Base-by-base conservation (phyloP, 2,329 filamentous ascomycete species). In the Calycina herbarum region DNA sequence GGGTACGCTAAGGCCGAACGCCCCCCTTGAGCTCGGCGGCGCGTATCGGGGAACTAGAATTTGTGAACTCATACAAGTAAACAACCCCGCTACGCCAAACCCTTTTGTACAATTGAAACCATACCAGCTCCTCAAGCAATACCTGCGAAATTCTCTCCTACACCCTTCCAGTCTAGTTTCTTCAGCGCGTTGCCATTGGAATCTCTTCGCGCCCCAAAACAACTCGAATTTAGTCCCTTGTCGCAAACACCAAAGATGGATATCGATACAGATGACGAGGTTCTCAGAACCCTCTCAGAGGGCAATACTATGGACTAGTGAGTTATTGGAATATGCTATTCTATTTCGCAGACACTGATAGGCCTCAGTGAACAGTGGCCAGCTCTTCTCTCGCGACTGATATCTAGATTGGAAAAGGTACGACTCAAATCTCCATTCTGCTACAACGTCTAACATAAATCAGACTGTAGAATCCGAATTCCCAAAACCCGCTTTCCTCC, bases 291-390 rank as follows among this genome's bases (percentile, higher is more conserved):
- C 66, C 78, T 86, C 69, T 84, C 85, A 27, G 75, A 78, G 20
- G 85, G 85, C 69, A 82, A 79, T 24, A 71, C 79, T 20, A 82
- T 88, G 68, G 82, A 87, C 73, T 82, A 81, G 86, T 89, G 79
- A 77, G 85, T 74, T 67, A 17, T 40, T 29, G 11, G 20, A 29
- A 33, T 29, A 33, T 54, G 20, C 10, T 64, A 69, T 51, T 35
- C 33, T 27, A 7, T 29, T 60, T 20, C 48, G 51, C 27, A 54
- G n/a, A 7, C 56, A 56, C 67, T 69, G 61, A 67, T 65, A 64
- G 63, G 70, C 74, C 65, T 67, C 66, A 79, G 77, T 69, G 73
- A 74, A 35, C 68, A 75, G 64, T 80, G 79, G 78, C 78, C 79
- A 61, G 75, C 67, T 62, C 68, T 81, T 57, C 73, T 80, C 61